Evolutionary conservation across 2,329 filamentous ascomycete genomes (phyloP), one percentile per base, ranked within the genome.

Genomic region (Cladosporium velox): DNA sequence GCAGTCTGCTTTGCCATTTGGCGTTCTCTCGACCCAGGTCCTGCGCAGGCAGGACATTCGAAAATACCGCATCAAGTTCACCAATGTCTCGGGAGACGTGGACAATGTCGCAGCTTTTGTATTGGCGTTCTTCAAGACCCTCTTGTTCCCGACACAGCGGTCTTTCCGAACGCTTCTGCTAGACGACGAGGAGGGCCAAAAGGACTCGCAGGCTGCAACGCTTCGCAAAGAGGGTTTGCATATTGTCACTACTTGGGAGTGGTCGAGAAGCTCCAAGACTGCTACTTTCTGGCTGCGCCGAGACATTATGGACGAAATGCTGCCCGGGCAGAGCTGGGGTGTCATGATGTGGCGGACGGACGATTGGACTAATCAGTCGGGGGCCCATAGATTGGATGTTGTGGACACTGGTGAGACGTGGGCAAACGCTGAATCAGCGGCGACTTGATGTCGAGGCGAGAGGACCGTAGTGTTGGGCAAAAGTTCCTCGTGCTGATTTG

Each of bases 1-100:
- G 68, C 66, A 68, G 32, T 35, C 24, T 30, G 28, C n/a, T 21
- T 47, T 68, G n/a, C 66, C 65, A 4, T 69, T 69, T 47, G 65
- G 64, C 14, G 8, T 67, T 30, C 49, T 51, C 6, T 58, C 63
- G 18, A 10, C 18, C 26, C 18, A 52, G 8, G n/a, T 69, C 26
- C 32, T 64, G 26, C 47, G 49, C n/a, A 24, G 51, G 2, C n/a
- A 66, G n/a, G 49, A 26, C 0, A 62, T 69, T 21, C 63, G 67
- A 8, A 52, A 67, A 32, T 69, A 68, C 58, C 24, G 32, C 35
- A 44, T 66, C 34, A 30, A 2, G 3, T 67, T 67, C 62, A 18
- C 49, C 6, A 51, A 65, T 8, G 35, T 68, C 24, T 26, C 38
- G 1, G 51, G 65, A 5, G 12, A 44, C 12, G 24, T 59, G 1